A percentile compares a stretch with the other conserved stretches of the same genome.
Conservation (phyloP, 148 eudicot species). For the Cornus suecica region DNA sequence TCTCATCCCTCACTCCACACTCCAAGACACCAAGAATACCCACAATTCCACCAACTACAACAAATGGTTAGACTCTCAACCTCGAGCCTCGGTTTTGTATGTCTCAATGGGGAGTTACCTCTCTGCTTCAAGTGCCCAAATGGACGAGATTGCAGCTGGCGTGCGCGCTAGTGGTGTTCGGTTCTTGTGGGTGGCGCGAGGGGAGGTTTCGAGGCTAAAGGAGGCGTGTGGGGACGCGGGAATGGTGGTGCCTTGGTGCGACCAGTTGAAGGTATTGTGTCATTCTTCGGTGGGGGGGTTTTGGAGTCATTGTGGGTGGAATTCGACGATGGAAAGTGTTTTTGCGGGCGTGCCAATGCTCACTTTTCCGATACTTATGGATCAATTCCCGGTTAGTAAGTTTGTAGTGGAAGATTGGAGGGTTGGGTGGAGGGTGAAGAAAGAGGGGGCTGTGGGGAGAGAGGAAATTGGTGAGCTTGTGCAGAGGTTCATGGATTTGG, state of each 20-base stretch:
- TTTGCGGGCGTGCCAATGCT: constrained; percentile 34
- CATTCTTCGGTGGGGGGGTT: constrained; percentile 41
- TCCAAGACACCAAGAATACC: not conserved
- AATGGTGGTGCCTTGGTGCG: constrained; percentile 39
- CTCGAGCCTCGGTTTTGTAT: constrained; percentile 25
- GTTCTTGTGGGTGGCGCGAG: constrained; percentile 31
- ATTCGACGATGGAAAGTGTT: constrained; percentile 29
- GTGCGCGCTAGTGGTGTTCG: constrained; percentile 20
- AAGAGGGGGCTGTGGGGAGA: constrained; percentile 18
- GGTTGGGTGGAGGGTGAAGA: constrained; percentile 35
- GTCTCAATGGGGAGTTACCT: constrained; percentile 37
- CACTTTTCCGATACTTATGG: constrained; percentile 30
- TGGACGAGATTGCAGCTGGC: constrained; percentile 33
- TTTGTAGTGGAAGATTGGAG: constrained; percentile 39
- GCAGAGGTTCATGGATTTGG: constrained; percentile 35
- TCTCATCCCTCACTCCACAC: constrained; percentile 25
- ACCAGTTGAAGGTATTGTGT: constrained; percentile 36
- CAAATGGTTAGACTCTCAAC: constrained; percentile 38
- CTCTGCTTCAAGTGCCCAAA: constrained; percentile 22
- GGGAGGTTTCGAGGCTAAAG: constrained; percentile 1
- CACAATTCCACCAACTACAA: constrained; percentile 12
- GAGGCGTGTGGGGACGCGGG: constrained; percentile 9
- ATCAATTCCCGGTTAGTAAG: constrained; percentile 33
- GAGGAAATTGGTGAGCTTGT: constrained; percentile 21
- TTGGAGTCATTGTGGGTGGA: constrained; percentile 40